phyloP scores from a whole-genome alignment of 2,329 filamentous ascomycete species.

The Colletotrichum sidae region DNA sequence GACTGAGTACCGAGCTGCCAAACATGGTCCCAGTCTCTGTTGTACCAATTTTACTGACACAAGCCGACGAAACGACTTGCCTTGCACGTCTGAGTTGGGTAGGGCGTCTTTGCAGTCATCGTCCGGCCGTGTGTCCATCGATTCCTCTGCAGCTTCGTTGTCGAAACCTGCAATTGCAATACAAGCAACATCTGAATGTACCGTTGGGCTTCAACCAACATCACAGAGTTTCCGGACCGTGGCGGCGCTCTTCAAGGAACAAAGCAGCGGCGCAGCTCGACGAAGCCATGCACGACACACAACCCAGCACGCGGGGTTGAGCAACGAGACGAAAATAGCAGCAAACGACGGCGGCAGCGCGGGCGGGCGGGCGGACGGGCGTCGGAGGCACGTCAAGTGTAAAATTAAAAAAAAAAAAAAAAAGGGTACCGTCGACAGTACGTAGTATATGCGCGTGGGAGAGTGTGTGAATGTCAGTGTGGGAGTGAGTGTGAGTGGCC shows the following conservation, averaged over 20 bases:
- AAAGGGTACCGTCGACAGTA: background rate
- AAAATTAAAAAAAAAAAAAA: background rate
- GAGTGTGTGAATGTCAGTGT: constrained; percentile 4
- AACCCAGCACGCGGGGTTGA: constrained; percentile 2
- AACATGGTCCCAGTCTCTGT: too few relatives aligned
- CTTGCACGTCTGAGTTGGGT: too few relatives aligned
- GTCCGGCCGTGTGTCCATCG: too few relatives aligned
- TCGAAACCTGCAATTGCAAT: too few relatives aligned
- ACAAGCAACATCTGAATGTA: too few relatives aligned
- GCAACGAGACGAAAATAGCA: constrained; percentile 23
- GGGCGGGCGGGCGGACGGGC: constrained; percentile 28
- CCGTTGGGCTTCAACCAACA: background rate
- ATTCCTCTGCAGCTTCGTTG: too few relatives aligned
- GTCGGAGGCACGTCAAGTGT: constrained; percentile 18
- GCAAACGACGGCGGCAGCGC: constrained; percentile 20
- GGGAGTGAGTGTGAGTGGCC: constrained; percentile 18
- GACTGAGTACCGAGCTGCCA: background rate
- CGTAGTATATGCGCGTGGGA: too few relatives aligned
- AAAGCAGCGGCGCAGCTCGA: constrained; percentile 11
- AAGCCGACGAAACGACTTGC: too few relatives aligned
- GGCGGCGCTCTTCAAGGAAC: background rate
- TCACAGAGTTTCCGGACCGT: background rate
- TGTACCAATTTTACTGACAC: too few relatives aligned
- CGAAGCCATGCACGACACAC: constrained; percentile 9
- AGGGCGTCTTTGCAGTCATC: too few relatives aligned